These are phyloP conservation scores for Magnaporthiopsis rhizophila DNA, from an alignment of 2,329 filamentous ascomycete species.

Conservation along the genomic window DNA sequence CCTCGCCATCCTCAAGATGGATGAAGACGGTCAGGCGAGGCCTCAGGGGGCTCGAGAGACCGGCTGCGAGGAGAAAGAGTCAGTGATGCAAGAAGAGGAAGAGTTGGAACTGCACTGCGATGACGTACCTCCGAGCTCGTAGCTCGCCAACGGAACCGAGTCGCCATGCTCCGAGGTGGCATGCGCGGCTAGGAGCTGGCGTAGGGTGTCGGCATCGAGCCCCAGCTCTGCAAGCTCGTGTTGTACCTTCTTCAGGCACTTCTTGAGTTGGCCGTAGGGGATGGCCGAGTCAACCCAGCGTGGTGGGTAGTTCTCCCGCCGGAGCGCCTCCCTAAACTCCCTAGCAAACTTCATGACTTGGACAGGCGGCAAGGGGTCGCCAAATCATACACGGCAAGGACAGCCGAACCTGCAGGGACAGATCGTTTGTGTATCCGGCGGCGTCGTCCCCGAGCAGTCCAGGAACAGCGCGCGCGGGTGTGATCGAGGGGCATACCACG, in stretches of 20 bases:
- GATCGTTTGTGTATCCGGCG: slow-evolving; percentile 1
- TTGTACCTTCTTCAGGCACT: slow-evolving; percentile 76
- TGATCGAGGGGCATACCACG: background rate
- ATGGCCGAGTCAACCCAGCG: slow-evolving; percentile 69
- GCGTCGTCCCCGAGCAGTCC: no score
- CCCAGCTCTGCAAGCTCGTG: slow-evolving; percentile 63
- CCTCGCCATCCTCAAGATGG: slow-evolving; percentile 56
- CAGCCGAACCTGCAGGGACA: slow-evolving; percentile 9
- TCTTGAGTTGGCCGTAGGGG: slow-evolving; percentile 78
- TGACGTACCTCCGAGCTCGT: slow-evolving; percentile 43
- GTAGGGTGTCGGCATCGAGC: slow-evolving; percentile 62
- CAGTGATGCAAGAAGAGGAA: background rate
- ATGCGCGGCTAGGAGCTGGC: slow-evolving; percentile 50
- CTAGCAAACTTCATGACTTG: slow-evolving; percentile 76
- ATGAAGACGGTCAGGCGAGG: slow-evolving; percentile 66
- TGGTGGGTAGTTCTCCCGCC: slow-evolving; percentile 62
- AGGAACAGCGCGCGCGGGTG: no score
- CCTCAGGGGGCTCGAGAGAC: slow-evolving; percentile 32
- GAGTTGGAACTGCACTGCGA: background rate
- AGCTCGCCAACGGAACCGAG: slow-evolving; percentile 30
- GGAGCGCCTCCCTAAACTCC: slow-evolving; percentile 63
- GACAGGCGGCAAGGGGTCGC: background rate
- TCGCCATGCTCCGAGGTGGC: slow-evolving; percentile 26
- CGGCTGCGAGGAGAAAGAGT: background rate
- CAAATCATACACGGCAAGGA: background rate